phyloP scores from a whole-genome alignment of 2,329 filamentous ascomycete species.

The Aspergillus thermomutatus region DNA sequence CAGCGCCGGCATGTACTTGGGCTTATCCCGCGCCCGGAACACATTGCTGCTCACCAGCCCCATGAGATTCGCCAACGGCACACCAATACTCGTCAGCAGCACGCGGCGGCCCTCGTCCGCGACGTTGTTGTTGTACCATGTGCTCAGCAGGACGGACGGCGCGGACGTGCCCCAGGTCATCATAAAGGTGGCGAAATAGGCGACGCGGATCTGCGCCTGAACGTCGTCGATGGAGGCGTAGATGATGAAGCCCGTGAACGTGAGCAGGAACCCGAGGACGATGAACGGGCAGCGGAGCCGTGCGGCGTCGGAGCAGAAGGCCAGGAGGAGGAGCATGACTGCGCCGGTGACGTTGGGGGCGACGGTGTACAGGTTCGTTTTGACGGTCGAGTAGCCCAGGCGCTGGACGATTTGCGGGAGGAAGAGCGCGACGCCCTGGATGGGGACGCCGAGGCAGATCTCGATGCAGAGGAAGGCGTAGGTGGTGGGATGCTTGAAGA shows the following conservation, averaged over 20 bases:
- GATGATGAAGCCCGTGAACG: conserved; percentile 74
- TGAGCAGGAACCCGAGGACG: conserved; percentile 68
- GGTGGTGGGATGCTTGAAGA: conserved; percentile 53
- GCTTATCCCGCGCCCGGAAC: conserved; percentile 61
- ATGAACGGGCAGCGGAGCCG: conserved; percentile 72
- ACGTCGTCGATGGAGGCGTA: conserved; percentile 68
- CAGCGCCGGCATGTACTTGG: conserved; percentile 65
- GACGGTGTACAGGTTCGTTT: conserved; percentile 77
- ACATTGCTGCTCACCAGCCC: conserved; percentile 67
- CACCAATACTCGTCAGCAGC: conserved; percentile 66
- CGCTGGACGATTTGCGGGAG: conserved; percentile 56
- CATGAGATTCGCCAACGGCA: conserved; percentile 75
- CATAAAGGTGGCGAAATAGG: conserved; percentile 76
- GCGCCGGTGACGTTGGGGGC: conserved; percentile 75
- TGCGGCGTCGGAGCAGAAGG: conserved; percentile 65
- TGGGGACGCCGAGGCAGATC: conserved; percentile 57
- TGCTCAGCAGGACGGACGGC: conserved; percentile 63
- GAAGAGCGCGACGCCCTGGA: conserved; percentile 57
- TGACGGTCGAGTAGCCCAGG: conserved; percentile 54
- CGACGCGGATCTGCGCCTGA: conserved; percentile 57
- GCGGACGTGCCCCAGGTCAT: conserved; percentile 78
- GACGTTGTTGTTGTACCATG: conserved; percentile 81
- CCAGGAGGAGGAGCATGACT: conserved; percentile 67
- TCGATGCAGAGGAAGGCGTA: conserved; percentile 56
- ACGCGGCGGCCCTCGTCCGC: conserved; percentile 71